Conservation (phyloP, 306 rosid genomes). For the Citrullus amarus region DNA sequence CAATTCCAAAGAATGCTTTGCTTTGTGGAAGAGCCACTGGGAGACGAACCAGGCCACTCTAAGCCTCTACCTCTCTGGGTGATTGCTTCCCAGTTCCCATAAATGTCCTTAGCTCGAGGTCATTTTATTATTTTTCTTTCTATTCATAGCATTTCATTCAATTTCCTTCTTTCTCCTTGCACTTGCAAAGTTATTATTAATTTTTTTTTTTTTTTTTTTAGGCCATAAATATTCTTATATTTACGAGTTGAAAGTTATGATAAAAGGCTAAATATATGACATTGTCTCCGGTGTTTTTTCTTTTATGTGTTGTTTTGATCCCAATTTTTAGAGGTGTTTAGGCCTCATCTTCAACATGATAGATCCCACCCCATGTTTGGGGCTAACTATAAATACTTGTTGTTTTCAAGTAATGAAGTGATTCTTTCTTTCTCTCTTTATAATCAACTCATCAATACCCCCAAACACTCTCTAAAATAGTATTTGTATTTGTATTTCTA, state of each 20-base stretch:
- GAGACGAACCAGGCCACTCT: constrained; percentile 76
- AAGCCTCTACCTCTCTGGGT: not conserved
- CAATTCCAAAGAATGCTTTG: constrained; percentile 83
- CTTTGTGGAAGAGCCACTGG: constrained; percentile 82
- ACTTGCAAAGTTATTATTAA: not conserved
- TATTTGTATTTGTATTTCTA: no score
- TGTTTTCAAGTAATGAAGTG: no score
- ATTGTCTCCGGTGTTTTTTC: not conserved
- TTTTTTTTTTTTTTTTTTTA: not conserved
- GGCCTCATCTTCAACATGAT: no score
- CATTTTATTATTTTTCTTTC: constrained; percentile 48
- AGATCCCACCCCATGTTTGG: no score
- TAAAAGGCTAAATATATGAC: not conserved
- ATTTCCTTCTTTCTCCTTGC: constrained; percentile 18
- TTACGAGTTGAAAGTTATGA: not conserved
- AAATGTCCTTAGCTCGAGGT: constrained; percentile 70
- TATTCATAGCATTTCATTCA: constrained; percentile 6
- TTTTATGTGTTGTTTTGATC: no score
- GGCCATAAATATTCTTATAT: not conserved
- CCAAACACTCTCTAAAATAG: no score
- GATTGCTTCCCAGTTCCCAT: no score
- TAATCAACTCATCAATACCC: no score
- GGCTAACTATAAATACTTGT: no score
- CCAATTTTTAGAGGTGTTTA: no score
- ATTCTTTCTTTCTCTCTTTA: no score